Conservation (phyloP, 2,329 filamentous ascomycete genomes). For the Periconia digitata region DNA sequence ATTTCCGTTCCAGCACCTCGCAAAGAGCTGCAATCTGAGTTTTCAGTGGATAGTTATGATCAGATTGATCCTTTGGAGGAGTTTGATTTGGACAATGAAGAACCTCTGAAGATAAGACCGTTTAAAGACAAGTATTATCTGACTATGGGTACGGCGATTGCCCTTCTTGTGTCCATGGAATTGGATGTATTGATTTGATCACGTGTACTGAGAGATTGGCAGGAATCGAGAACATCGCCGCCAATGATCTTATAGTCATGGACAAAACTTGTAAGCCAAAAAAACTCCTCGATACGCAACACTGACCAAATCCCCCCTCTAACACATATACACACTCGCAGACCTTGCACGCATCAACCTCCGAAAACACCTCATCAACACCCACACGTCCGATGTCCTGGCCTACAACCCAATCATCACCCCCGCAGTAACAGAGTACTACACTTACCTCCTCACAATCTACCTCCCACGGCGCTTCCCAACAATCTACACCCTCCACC, state of each 20-base stretch:
- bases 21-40: background rate
- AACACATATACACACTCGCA: background rate
- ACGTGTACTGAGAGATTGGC: constrained; percentile 2
- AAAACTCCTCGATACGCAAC: background rate
- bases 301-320: background rate
- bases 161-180: no score
- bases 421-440: constrained; percentile 59
- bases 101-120: constrained; percentile 57
- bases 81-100: constrained; percentile 55
- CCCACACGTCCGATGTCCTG: constrained; percentile 47
- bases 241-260: constrained; percentile 60
- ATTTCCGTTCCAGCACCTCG: background rate
- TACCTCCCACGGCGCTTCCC: constrained; percentile 63
- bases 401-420: constrained; percentile 39
- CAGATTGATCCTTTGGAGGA: constrained; percentile 50
- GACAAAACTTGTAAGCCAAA: constrained; percentile 55
- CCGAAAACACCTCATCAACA: constrained; percentile 50
- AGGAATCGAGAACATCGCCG: constrained; percentile 56
- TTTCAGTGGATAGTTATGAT: constrained; percentile 38
- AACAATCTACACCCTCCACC: constrained; percentile 28
- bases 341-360: constrained; percentile 53
- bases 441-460: constrained; percentile 54
- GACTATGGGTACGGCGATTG: constrained; percentile 59
- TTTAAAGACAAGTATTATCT: constrained; percentile 65
- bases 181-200: background rate